Percentiles rank a stretch among this genome's conserved stretches.
Conservation (phyloP, 371 early-diverging fungal species). For the Choanephora cucurbitarum region DNA sequence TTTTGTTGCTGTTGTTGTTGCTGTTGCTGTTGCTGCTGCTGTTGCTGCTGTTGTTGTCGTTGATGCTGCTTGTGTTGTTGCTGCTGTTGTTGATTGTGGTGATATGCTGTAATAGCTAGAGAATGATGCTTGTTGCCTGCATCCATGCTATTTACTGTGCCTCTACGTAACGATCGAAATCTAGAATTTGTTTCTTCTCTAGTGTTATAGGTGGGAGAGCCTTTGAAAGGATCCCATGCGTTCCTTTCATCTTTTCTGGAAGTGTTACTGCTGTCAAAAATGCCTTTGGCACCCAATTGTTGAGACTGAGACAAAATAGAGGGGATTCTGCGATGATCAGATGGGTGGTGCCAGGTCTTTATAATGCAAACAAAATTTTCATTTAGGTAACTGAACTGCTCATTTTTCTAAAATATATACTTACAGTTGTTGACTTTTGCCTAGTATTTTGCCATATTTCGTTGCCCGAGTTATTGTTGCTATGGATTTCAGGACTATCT, state of each 20-base stretch:
- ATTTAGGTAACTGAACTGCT: too few species aligned
- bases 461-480: slow-evolving; percentile 12
- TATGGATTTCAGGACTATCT: slow-evolving; percentile 35
- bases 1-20: slow-evolving; percentile 4
- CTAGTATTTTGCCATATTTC: slow-evolving; percentile 16
- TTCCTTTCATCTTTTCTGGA: slow-evolving; percentile 38
- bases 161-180: slow-evolving; percentile 31
- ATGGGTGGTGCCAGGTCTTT: slow-evolving; percentile 49
- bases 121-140: slow-evolving; percentile 12
- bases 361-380: background rate
- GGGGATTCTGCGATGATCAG: slow-evolving; percentile 35
- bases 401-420: background rate
- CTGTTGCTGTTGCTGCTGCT: background rate
- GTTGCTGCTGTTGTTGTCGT: background rate
- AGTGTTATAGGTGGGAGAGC: slow-evolving; percentile 32
- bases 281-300: slow-evolving; percentile 37
- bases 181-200: slow-evolving; percentile 20
- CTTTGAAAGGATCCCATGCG: slow-evolving; percentile 33
- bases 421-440: slow-evolving; percentile 36
- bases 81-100: background rate
- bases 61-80: background rate
- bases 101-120: background rate
- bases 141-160: slow-evolving; percentile 41
- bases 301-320: slow-evolving; percentile 46
- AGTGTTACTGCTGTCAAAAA: slow-evolving; percentile 29